Evolutionary conservation across 768 basidiomycete species (phyloP), one percentile per base, ranked within the genome.

Genomic region (Lepiota brunneoincarnata): DNA sequence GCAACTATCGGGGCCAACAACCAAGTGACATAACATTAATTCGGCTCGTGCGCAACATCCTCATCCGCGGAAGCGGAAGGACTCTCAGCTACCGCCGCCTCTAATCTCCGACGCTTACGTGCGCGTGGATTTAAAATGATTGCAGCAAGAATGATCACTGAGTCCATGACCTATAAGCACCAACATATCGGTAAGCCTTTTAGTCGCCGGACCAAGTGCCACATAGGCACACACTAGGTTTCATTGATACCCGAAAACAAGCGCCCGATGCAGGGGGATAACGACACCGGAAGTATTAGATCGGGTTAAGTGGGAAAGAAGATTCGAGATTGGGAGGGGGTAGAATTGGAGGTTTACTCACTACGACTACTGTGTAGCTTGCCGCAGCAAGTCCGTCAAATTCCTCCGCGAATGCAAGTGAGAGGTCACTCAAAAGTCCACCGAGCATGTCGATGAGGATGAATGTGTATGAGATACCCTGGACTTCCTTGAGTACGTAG

Each of bases 371-470:
- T 12, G 78, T 70, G 63, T 89, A 91, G 1, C 81, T 74, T 28
- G 85, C 69, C 3, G 77, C 79, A 1, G 87, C 87, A 18, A 87
- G 69, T 9, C 78, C 67, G 62, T 91, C 87, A 54, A 91, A 83
- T 7, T 78, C 61, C 4, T 67, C 65, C 58, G 84, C 82, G 71
- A 90, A 89, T 31, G 72, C 77, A n/a, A 91, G 75, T 23, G 86
- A 87, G 6, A 89, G 71, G 56, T 81, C 75, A 51, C 80, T 86
- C 69, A 90, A 90, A 2, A 91, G 67, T 4, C 81, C 86, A 26
- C 89, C 91, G 7, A 82, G 63, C 50, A 84, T 74, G 62, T 93
- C 91, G 47, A 92, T 74, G 7, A 68, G 59, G 72, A 92, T 84
- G 70, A 92, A 91, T 6, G 73, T 39, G 40, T 87, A 69, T 0